Conservation (phyloP, 768 basidiomycete species). For the Agrocybe praecox region DNA sequence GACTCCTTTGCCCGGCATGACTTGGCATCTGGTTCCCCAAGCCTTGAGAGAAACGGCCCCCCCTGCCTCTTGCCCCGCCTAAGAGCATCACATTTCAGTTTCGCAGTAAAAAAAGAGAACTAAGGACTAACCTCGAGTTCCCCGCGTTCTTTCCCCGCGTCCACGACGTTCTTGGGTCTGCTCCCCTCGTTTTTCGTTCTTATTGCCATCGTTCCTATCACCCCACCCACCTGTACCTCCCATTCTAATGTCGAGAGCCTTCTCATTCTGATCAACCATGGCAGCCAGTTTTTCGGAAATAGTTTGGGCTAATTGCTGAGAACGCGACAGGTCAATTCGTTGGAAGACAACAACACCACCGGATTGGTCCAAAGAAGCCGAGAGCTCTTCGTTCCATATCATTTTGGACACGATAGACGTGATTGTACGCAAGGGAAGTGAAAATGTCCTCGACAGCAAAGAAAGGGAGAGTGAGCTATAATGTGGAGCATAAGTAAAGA, state of each 20-base stretch:
- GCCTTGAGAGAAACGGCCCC: slow-evolving; percentile 82
- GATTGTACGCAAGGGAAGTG: slow-evolving; percentile 76
- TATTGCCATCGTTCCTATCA: slow-evolving; percentile 67
- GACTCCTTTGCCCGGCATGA: slow-evolving; percentile 35
- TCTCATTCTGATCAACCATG: slow-evolving; percentile 93
- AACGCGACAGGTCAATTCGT: slow-evolving; percentile 82
- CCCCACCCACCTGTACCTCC: slow-evolving; percentile 67
- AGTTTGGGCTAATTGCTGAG: slow-evolving; percentile 87
- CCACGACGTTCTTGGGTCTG: slow-evolving; percentile 79
- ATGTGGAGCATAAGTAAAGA: slow-evolving; percentile 96
- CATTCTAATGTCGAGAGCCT: slow-evolving; percentile 82
- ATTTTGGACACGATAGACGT: slow-evolving; percentile 95
- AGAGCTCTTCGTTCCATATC: slow-evolving; percentile 97
- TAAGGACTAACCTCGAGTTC: slow-evolving; percentile 54
- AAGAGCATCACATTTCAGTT: neutral
- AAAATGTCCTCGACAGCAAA: slow-evolving; percentile 87
- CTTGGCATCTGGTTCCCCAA: slow-evolving; percentile 78
- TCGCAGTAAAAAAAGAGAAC: neutral
- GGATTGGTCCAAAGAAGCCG: slow-evolving; percentile 91
- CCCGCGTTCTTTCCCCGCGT: slow-evolving; percentile 69
- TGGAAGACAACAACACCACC: slow-evolving; percentile 93
- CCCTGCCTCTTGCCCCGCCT: slow-evolving; percentile 72
- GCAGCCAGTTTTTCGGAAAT: slow-evolving; percentile 86
- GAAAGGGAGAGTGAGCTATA: slow-evolving; percentile 91
- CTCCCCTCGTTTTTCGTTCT: slow-evolving; percentile 81